phyloP scores from a whole-genome alignment of 169 alveolate genomes.

The Plasmodium fragile region DNA sequence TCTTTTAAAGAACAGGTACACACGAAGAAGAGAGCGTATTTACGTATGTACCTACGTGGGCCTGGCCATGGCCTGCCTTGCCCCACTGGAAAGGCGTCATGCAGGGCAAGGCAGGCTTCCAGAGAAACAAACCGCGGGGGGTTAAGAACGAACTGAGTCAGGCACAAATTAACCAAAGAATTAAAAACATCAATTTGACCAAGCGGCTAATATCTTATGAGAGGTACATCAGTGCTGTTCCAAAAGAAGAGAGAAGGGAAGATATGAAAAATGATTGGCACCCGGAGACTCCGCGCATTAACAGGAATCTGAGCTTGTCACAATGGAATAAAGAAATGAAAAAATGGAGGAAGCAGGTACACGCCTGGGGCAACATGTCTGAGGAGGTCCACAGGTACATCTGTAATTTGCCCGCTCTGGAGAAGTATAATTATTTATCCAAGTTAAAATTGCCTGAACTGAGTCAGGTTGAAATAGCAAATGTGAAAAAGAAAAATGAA shows the following conservation, averaged over 20 bases:
- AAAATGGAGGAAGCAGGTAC: conserved; percentile 83
- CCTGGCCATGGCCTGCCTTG: background rate
- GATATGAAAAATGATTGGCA: conserved; percentile 80
- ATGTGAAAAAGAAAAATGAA: conserved; percentile 62
- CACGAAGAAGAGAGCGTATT: background rate
- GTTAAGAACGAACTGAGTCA: conserved; percentile 18
- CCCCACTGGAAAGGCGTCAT: conserved; percentile 15
- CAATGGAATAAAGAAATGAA: conserved; percentile 83
- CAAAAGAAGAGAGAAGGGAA: conserved; percentile 76
- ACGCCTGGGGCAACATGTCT: conserved; percentile 79
- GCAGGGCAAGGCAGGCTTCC: conserved; percentile 6
- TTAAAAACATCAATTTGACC: conserved; percentile 83
- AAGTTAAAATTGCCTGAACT: conserved; percentile 74
- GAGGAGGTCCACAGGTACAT: conserved; percentile 47
- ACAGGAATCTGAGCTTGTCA: conserved; percentile 78
- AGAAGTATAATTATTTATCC: conserved; percentile 76
- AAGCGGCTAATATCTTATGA: conserved; percentile 80
- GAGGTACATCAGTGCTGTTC: conserved; percentile 79
- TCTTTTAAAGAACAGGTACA: background rate
- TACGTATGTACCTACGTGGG: background rate
- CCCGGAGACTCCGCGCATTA: conserved; percentile 83
- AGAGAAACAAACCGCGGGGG: background rate
- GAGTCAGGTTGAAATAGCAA: conserved; percentile 59
- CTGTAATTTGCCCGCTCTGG: conserved; percentile 69
- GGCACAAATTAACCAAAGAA: conserved; percentile 69